Evolutionary conservation across 2,329 filamentous ascomycete genomes (phyloP).

Genomic region (Colletotrichum sp.): DNA sequence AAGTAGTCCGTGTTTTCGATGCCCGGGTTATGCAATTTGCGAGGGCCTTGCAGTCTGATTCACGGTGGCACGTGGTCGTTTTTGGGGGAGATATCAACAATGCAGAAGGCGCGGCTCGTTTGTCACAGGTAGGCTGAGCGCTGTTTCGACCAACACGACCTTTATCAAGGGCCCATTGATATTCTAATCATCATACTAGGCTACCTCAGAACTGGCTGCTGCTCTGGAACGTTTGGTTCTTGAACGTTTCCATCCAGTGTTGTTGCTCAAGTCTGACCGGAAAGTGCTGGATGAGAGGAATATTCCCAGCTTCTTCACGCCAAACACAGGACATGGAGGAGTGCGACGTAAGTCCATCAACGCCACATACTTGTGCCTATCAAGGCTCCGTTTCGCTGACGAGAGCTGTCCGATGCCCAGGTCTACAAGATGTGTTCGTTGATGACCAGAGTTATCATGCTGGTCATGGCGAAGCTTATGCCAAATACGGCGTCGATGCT

Average conservation of each 20-base stretch:
- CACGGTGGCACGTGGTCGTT: constrained; percentile 43
- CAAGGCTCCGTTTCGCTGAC: neutral
- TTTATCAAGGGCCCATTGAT: neutral
- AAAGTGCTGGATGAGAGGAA: neutral
- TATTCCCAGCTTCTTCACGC: neutral
- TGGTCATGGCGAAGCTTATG: constrained; percentile 55
- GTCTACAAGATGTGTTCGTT: constrained; percentile 53
- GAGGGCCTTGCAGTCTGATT: constrained; percentile 52
- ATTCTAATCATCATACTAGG: neutral
- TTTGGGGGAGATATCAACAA: neutral
- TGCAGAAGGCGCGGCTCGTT: neutral
- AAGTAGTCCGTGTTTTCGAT: constrained; percentile 65
- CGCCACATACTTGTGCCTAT: neutral
- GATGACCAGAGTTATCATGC: constrained; percentile 60
- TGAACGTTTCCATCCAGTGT: neutral
- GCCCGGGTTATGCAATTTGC: constrained; percentile 60
- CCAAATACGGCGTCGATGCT: constrained; percentile 61
- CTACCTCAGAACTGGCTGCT: neutral
- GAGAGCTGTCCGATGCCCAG: neutral
- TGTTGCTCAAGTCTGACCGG: neutral
- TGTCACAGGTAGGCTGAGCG: neutral
- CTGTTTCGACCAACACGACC: rapidly evolving
- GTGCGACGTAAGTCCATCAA: neutral
- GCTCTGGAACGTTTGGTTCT: neutral
- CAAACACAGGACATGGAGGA: neutral